These are phyloP conservation scores for Pseudophaeomoniella oleicola DNA, from an alignment of 2,329 filamentous ascomycete genomes.

Conservation along the genomic window DNA sequence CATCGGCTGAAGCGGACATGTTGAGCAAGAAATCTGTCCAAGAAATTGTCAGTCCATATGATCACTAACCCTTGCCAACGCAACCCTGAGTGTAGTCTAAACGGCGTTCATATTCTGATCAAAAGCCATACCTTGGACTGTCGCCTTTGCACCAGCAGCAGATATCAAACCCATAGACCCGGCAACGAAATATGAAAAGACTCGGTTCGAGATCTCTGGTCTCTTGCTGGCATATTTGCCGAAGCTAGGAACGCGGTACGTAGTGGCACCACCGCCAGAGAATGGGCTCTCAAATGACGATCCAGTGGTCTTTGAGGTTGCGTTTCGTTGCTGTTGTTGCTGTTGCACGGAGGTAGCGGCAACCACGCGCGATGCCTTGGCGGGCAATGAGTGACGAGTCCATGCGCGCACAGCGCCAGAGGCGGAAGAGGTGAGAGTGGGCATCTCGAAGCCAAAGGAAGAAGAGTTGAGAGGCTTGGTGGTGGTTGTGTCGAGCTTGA, in stretches of 20 bases:
- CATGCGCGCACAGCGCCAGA: slow-evolving; percentile 52
- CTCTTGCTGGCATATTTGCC: slow-evolving; percentile 67
- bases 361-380: slow-evolving; percentile 14
- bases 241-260: slow-evolving; percentile 74
- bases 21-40: slow-evolving; percentile 91
- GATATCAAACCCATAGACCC: slow-evolving; percentile 84
- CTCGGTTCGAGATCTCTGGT: slow-evolving; percentile 58
- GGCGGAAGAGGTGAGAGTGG: slow-evolving; percentile 53
- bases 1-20: slow-evolving; percentile 98
- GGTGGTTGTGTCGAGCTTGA: slow-evolving; percentile 5
- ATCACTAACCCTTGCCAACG: slow-evolving; percentile 15
- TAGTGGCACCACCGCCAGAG: slow-evolving; percentile 27
- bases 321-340: slow-evolving; percentile 24
- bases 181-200: slow-evolving; percentile 98
- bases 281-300: slow-evolving; percentile 41
- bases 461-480: slow-evolving; percentile 14
- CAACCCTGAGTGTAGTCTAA: no score
- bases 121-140: slow-evolving; percentile 70
- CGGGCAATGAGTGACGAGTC: slow-evolving; percentile 30
- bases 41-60: slow-evolving; percentile 6
- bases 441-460: slow-evolving; percentile 38
- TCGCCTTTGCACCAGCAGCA: slow-evolving; percentile 91
- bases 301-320: slow-evolving; percentile 15
- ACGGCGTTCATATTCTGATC: slow-evolving; percentile 2
- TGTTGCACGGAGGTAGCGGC: slow-evolving; percentile 11